Evolutionary conservation across 1,284 basidiomycete species (phyloP), one percentile per base, ranked within the genome.

Genomic region (Phellopilus nigrolimitatus): DNA sequence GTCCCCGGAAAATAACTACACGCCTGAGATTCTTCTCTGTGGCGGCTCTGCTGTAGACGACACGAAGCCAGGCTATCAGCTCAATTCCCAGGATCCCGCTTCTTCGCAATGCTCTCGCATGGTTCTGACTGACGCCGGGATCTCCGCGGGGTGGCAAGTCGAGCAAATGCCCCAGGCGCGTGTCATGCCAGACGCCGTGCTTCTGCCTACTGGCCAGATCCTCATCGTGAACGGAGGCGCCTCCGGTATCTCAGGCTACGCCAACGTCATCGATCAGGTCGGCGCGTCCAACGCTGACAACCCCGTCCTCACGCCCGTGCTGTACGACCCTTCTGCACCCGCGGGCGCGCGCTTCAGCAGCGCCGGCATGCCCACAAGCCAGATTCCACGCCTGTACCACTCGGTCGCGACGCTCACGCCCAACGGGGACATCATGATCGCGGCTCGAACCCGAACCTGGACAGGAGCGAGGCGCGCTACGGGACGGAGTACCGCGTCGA

Each of bases 331-430:
- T 1, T 49, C 62, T n/a, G 81, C 77, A 8, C 71, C 77, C 0
- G 53, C 55, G 30, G 87, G 86, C 6, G 64, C 71, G 49, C 78
- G 91, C 21, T 89, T 93, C 67, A 76, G 78, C 3, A 66, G 66
- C 1, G 66, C 64, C 5, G 82, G 81, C 12, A 73, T 94, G 68
- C 82, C 80, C 8, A 70, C 74, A 0, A 90, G 85, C 59, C 59
- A 71, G 31, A 91, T 91, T 56, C 83, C 91, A 24, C 72, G 91
- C 49, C 64, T 95, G 64, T 95, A 95, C 64, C 91, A 95, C 59
- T 88, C 85, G 10, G 79, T 84, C 0, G 85, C 86, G 41, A 86
- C 82, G 19, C 66, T 88, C 58, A 83, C 83, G 13, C 87, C 86
- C 8, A 68, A 70, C 41, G 89, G 83, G 5, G 74, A 77, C 45